phyloP scores from a whole-genome alignment of 257 asterid species.

The Gynochthodes officinalis region DNA sequence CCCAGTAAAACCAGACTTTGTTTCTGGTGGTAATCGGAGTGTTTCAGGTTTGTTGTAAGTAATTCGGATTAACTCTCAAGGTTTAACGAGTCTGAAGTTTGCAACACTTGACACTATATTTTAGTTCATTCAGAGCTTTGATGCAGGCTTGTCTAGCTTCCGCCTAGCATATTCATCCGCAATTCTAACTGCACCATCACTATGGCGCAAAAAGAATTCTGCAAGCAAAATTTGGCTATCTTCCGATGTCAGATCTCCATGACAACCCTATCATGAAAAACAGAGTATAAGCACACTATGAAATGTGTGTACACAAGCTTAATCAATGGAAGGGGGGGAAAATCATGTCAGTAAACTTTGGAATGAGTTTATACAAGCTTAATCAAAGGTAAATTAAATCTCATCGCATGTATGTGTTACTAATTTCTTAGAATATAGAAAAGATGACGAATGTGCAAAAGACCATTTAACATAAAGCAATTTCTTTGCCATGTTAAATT shows the following conservation, averaged over 20 bases:
- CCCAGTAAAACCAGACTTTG: not conserved
- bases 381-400: not conserved
- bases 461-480: not conserved
- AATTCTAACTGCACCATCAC: slow-evolving; percentile 45
- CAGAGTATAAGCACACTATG: not conserved
- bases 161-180: slow-evolving; percentile 66
- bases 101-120: not conserved
- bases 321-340: too few species aligned
- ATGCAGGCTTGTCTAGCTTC: slow-evolving; percentile 35
- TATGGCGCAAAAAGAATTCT: slow-evolving; percentile 88
- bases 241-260: slow-evolving; percentile 69
- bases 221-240: slow-evolving; percentile 82
- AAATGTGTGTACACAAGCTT: too few species aligned
- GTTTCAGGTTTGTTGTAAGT: not conserved
- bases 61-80: not conserved
- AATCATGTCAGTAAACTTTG: too few species aligned
- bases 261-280: slow-evolving; percentile 60
- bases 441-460: not conserved
- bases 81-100: not conserved
- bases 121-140: slow-evolving; percentile 36
- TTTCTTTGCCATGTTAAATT: not conserved
- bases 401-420: not conserved
- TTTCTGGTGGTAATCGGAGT: too few species aligned
- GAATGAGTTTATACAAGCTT: not conserved
- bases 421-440: not conserved